These are phyloP conservation scores for Ceratobasidium sp. DNA, from an alignment of 1,284 basidiomycete genomes.

Conservation along the genomic window DNA sequence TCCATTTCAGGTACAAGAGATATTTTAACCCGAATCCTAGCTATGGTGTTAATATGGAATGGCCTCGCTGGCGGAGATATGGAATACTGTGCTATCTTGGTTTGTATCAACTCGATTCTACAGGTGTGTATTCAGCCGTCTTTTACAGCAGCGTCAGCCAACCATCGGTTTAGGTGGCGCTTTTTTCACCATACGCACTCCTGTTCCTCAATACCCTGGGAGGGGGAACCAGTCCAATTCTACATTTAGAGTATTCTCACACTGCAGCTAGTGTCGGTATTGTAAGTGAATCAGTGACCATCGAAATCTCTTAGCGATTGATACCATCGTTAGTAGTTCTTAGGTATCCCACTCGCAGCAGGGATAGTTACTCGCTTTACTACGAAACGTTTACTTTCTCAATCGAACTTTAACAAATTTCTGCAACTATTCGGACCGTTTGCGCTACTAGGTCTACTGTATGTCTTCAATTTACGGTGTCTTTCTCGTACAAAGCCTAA, in stretches of 20 bases:
- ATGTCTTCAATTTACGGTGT: conserved; percentile 38
- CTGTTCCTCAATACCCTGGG: conserved; percentile 84
- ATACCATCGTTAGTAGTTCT: conserved; percentile 64
- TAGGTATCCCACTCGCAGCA: conserved; percentile 76
- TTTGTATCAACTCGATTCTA: conserved; percentile 65
- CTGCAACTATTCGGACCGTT: conserved; percentile 78
- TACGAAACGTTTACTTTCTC: conserved; percentile 64
- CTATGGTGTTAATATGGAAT: conserved; percentile 90
- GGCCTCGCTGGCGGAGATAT: conserved; percentile 79
- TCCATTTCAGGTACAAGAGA: not conserved
- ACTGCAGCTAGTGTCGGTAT: conserved; percentile 81
- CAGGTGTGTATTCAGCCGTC: conserved; percentile 47
- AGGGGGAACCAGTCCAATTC: conserved; percentile 55
- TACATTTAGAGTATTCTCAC: conserved; percentile 74
- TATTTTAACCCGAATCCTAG: conserved; percentile 57
- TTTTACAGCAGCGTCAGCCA: not conserved
- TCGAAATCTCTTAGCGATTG: conserved; percentile 8
- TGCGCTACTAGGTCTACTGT: conserved; percentile 79
- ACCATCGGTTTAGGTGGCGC: conserved; percentile 74
- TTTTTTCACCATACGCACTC: conserved; percentile 82
- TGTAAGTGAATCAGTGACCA: conserved; percentile 54
- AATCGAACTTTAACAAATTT: conserved; percentile 71
- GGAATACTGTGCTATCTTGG: conserved; percentile 80
- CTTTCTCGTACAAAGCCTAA: conserved; percentile 12
- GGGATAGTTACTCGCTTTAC: conserved; percentile 76